Base-by-base conservation (phyloP, 2,329 filamentous ascomycete species). In the Chaetomiaceae sp. region DNA sequence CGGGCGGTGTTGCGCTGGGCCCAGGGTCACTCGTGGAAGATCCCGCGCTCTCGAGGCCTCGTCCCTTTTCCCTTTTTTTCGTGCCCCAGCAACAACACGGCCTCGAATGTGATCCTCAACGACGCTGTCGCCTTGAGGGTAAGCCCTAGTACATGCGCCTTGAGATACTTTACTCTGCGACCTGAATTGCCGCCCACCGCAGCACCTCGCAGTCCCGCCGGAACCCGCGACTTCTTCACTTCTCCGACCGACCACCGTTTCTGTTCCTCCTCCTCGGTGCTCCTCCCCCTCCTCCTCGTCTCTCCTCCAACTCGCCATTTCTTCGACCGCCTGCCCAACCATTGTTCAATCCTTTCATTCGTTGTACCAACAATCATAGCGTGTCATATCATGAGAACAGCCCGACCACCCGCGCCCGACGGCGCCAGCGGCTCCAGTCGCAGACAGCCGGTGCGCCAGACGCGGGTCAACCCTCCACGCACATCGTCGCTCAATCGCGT, bases 361-460 rank as follows among this genome's bases (percentile, higher is more conserved):
- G n/a, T n/a, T 24, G 9, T 38, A 35, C 50, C 40, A n/a, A n/a
- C n/a, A 29, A 32, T 7, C 42, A 40, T 53, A 26, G 12, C 34
- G 29, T n/a, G 36, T 42, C n/a, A 26, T 53, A 65, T 58, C 32
- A 81, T 81, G 77, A 81, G 77, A 65, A 73, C 75, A 37, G 71
- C 73, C 39, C 79, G 77, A 58, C 65, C 68, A 20, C 60, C 68
- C 38, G 60, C 64, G 29, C 51, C 64, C 26, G 64, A 69, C 46
- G 62, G 72, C 43, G 60, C 65, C 35, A 59, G 67, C 50, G 43
- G 51, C 34, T 50, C 51, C 10, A 58, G 46, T 66, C 75, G 79
- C 58, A 72, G 79, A 63, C 80, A 84, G 59, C 81, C 80, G 38
- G 70, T 79, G 57, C 79, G 80, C 52, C 80, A 83, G 65, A 76